Base-by-base conservation (phyloP, 352 stramenopile species). In the Globisporangium uncinulatum region DNA sequence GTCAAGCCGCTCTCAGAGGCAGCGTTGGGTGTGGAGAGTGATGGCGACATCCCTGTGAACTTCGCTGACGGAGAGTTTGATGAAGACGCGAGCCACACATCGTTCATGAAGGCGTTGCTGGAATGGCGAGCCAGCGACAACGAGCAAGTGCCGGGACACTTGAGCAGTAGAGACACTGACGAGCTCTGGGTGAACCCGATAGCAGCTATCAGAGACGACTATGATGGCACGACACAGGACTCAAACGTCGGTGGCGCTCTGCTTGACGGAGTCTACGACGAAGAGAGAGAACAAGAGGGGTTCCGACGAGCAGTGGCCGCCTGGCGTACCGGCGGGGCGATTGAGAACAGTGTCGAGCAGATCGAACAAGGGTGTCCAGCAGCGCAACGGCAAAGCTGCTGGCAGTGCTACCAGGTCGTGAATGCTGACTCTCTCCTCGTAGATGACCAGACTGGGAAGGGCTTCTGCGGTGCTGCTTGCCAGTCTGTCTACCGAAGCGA, bases 41-140 rank as follows among this genome's bases (percentile, higher is more conserved):
- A 66, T 41, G 62, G 54, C 7, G 61, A 83, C n/a, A 62, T 69
- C 0, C 70, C 80, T 3, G 73, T 89, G 7, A 94, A 94, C 66
- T 60, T 92, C 20, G 81, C 84, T 0, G 84, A 94, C 52, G 81
- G 79, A 14, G 76, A 79, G 0, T 94, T 92, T 45, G 58, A 89
- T 51, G 82, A 92, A 62, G 79, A 86, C n/a, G 74, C 57, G 0
- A 78, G 81, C 44, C 84, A 94, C 44, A 67, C 68, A 31, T 89
- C 81, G 6, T 92, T 94, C 53, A 76, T 94, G 69, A 91, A 90
- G 37, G 82, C 81, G 3, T 57, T 94, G 17, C 21, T 92, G 10
- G 80, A 94, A 42, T 94, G 84, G 84, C 77, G 84, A 36, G 62
- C 69, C 11, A 69, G 55, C 14, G 76, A 54, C 15, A 61, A 74